Base-by-base conservation (phyloP, 805 yeast genomes). In the Kregervanrija delftensis region DNA sequence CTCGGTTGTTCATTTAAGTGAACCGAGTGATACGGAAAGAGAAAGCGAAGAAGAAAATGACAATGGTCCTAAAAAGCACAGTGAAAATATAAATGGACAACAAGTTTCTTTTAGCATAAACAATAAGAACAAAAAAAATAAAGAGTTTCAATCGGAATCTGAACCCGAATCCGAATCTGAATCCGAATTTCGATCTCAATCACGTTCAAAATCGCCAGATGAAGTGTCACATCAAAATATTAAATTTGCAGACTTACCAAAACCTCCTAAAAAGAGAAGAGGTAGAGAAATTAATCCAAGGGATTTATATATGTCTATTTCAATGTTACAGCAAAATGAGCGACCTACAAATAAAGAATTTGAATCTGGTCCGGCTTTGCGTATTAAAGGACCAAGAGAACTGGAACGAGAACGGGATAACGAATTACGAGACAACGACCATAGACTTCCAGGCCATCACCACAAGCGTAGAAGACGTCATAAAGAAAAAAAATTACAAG, bases 231-330 rank as follows among this genome's bases (percentile, higher is more conserved):
- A 46, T 5, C 47, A 50, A 35, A 74, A 73, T 32, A 81, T 83
- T 53, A 68, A 71, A 43, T 83, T 83, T 58, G 89, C 77, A 3
- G 65, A 64, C 40, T 65, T 83, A 22, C 86, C 87, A 0, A 77
- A 67, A 35, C 80, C 86, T 0, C 53, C 37, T 10, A 14, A 9
- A n/a, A 45, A 36, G 11, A 41, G 51, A 12, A 43, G 56, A 22
- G 46, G 38, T 49, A 67, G 64, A n/a, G 76, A 80, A 16, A 67
- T 86, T 11, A 81, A 83, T 32, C 96, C 96, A 1, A 77, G 83
- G 40, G 96, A 90, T 57, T 82, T 89, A 79, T 83, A 72, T 59
- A 72, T 83, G 68, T 88, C 96, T 3, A 83, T 89, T 53, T 81
- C 88, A 36, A 80, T 89, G 82, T 67, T 90, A 66, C 83, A 83